Evolutionary conservation across 306 rosid species (phyloP).

Genomic region (Sphenostylis stenocarpa): DNA sequence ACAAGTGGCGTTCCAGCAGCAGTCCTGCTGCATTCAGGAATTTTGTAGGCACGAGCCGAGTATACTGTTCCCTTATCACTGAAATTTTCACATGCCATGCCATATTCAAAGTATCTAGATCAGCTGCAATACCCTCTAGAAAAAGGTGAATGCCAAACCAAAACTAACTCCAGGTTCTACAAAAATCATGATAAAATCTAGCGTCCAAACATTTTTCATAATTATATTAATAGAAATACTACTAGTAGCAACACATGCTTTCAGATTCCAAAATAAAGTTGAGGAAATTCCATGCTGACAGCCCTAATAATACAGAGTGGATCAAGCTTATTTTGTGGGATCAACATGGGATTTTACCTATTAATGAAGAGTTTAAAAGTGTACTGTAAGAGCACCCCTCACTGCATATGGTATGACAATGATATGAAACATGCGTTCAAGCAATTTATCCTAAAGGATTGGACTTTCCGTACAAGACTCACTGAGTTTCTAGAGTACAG

Average conservation of each 20-base stretch:
- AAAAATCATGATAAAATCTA: not conserved
- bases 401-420: not conserved
- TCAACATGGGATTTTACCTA: not conserved
- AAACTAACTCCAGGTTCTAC: conserved; percentile 10
- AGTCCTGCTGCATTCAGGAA: conserved; percentile 86
- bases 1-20: conserved; percentile 94
- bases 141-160: not conserved
- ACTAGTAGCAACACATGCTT: not conserved
- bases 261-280: not conserved
- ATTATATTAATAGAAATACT: not conserved
- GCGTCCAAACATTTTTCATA: not conserved
- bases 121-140: conserved; percentile 8
- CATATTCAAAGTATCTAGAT: conserved; percentile 22
- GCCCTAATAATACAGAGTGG: not conserved
- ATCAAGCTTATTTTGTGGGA: not conserved
- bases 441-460: not conserved
- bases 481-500: not conserved
- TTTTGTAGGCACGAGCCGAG: conserved; percentile 92
- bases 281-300: not conserved
- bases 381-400: not conserved
- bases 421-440: not conserved
- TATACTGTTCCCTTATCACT: conserved; percentile 96
- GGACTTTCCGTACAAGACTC: not conserved
- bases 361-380: not conserved
- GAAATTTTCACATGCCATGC: conserved; percentile 24